Evolutionary conservation across 2,329 filamentous ascomycete species (phyloP).

Genomic region (Aureobasidium sp.): DNA sequence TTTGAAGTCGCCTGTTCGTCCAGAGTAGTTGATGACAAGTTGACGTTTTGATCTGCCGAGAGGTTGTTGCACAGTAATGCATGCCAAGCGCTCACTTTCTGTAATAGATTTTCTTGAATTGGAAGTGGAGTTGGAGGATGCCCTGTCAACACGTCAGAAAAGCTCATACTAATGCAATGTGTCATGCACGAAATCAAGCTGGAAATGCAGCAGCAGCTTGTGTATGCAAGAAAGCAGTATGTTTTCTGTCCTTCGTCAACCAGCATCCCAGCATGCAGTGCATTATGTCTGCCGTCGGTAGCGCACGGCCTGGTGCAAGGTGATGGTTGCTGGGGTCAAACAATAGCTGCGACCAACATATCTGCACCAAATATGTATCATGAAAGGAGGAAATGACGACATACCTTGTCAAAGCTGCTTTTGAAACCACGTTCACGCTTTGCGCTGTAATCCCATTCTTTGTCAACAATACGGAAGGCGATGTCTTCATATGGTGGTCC

Average conservation of each 20-base stretch:
- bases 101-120: conserved; percentile 78
- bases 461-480: conserved; percentile 94
- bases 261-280: background rate
- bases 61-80: background rate
- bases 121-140: conserved; percentile 92
- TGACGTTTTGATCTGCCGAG: background rate
- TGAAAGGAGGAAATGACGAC: conserved; percentile 24
- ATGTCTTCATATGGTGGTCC: conserved; percentile 95
- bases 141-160: conserved; percentile 53
- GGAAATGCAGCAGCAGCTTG: background rate
- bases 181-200: background rate
- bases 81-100: conserved; percentile 31
- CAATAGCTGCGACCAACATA: background rate
- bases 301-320: background rate
- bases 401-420: conserved; percentile 95
- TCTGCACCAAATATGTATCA: background rate
- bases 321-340: background rate
- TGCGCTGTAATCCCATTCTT: conserved; percentile 97
- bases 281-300: background rate
- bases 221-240: background rate
- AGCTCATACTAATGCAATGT: background rate
- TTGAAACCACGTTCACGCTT: conserved; percentile 92
- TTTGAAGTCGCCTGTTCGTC: background rate
- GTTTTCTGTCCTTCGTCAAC: background rate
- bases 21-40: background rate